Conservation (phyloP, 2,329 filamentous ascomycete genomes). For the Tolypocladium capitatum region DNA sequence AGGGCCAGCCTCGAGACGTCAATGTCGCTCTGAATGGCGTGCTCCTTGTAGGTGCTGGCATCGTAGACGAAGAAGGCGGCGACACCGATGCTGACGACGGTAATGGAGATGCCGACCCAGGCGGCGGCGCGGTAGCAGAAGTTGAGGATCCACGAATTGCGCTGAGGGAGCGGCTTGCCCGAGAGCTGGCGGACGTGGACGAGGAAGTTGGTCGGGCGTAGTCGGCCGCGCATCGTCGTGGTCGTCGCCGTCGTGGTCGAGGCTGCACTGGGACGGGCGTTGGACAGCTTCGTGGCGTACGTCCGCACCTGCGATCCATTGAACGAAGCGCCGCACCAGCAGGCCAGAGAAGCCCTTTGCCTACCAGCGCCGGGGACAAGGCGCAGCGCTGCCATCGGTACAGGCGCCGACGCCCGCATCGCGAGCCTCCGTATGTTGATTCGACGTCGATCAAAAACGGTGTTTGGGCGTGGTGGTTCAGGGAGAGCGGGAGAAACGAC, state of each 20-base stretch:
- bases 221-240: background rate
- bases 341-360: background rate
- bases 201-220: background rate
- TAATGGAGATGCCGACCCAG: slow-evolving; percentile 55
- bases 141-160: slow-evolving; percentile 33
- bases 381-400: background rate
- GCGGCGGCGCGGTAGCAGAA: slow-evolving; percentile 55
- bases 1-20: slow-evolving; percentile 76
- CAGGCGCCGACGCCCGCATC: background rate
- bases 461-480: background rate
- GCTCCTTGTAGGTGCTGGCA: slow-evolving; percentile 74
- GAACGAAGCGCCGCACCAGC: background rate
- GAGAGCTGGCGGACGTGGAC: slow-evolving; percentile 24
- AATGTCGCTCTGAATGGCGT: slow-evolving; percentile 54
- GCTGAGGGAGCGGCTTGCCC: slow-evolving; percentile 37
- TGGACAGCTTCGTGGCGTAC: background rate
- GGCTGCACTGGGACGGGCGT: background rate
- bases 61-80: slow-evolving; percentile 89
- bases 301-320: background rate
- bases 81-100: slow-evolving; percentile 55
- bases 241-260: background rate
- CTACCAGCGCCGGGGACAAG: background rate
- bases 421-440: background rate
- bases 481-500: background rate
- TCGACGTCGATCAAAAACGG: background rate